A percentile compares a stretch with the other conserved stretches of the same genome.
phyloP scores from a whole-genome alignment of 2,329 filamentous ascomycete species.

The Claviceps purpurea region DNA sequence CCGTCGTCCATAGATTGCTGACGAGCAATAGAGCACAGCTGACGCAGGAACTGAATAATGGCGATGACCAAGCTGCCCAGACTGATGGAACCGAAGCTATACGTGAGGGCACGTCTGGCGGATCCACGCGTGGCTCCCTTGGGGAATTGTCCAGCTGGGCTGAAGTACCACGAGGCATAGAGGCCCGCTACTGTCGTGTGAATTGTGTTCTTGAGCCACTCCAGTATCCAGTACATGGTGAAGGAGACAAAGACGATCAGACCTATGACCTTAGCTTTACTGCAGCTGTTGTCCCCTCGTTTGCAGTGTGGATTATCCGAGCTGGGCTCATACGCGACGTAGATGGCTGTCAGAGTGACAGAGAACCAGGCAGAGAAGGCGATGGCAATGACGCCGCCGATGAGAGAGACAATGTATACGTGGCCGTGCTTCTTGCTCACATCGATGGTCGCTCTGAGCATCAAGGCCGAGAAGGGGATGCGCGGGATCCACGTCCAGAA shows the following conservation, averaged over 20 bases:
- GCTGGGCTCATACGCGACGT: slow-evolving; percentile 65
- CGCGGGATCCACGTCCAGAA: slow-evolving; percentile 83
- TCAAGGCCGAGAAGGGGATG: slow-evolving; percentile 82
- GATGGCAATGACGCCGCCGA: slow-evolving; percentile 65
- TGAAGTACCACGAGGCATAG: slow-evolving; percentile 91
- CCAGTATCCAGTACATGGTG: slow-evolving; percentile 84
- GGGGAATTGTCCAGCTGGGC: slow-evolving; percentile 48
- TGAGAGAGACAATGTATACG: slow-evolving; percentile 71
- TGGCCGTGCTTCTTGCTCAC: slow-evolving; percentile 75
- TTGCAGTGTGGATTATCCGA: slow-evolving; percentile 37
- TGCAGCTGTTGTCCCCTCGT: slow-evolving; percentile 46
- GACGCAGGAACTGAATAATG: slow-evolving; percentile 72
- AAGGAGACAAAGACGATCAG: slow-evolving; percentile 81
- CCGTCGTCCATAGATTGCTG: slow-evolving; percentile 52
- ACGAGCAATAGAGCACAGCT: slow-evolving; percentile 67
- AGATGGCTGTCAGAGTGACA: slow-evolving; percentile 74
- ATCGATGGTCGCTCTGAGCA: slow-evolving; percentile 77
- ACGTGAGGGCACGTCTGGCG: slow-evolving; percentile 67
- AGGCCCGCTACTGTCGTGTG: slow-evolving; percentile 79
- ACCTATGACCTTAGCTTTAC: slow-evolving; percentile 66
- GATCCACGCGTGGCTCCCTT: slow-evolving; percentile 72
- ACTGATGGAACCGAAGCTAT: slow-evolving; percentile 84
- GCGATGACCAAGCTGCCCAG: slow-evolving; percentile 77
- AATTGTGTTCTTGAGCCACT: slow-evolving; percentile 88
- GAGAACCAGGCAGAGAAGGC: slow-evolving; percentile 77